phyloP scores from a whole-genome alignment of 164 flowering plant species.

The Magnolia sinica region DNA sequence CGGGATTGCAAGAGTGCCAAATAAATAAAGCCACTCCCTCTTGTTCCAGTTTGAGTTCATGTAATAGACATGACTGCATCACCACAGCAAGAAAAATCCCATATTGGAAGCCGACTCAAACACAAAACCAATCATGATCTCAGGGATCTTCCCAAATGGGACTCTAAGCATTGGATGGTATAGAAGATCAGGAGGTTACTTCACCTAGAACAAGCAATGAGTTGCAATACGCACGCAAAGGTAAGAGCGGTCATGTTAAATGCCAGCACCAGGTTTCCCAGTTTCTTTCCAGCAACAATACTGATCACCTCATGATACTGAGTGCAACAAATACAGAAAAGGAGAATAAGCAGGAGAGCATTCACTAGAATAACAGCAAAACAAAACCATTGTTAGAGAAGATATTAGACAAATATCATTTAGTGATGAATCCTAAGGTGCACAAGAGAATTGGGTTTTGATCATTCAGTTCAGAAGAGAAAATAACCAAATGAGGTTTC shows the following conservation, averaged over 20 bases:
- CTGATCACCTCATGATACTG: constrained; percentile 16
- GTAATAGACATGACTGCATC: constrained; percentile 12
- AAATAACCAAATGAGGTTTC: no score
- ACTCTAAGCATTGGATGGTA: not conserved
- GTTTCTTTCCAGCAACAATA: constrained; percentile 10
- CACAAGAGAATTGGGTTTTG: no score
- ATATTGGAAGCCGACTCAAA: not conserved
- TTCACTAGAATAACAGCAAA: not conserved
- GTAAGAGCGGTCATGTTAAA: constrained; percentile 13
- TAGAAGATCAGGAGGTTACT: not conserved
- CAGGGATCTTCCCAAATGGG: not conserved
- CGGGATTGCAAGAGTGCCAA: constrained; percentile 10
- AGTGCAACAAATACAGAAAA: not conserved
- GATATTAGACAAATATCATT: no score
- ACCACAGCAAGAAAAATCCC: not conserved
- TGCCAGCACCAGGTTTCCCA: constrained; percentile 9
- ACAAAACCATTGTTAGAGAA: no score
- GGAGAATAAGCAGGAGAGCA: not conserved
- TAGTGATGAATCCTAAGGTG: no score
- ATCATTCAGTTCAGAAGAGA: no score
- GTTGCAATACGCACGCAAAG: constrained; percentile 13
- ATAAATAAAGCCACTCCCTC: constrained; percentile 15
- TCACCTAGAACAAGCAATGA: constrained; percentile 19
- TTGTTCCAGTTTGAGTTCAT: constrained; percentile 13
- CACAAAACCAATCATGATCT: not conserved